Conservation (phyloP, 2,329 filamentous ascomycete genomes). For the Coniochaeta sp. region DNA sequence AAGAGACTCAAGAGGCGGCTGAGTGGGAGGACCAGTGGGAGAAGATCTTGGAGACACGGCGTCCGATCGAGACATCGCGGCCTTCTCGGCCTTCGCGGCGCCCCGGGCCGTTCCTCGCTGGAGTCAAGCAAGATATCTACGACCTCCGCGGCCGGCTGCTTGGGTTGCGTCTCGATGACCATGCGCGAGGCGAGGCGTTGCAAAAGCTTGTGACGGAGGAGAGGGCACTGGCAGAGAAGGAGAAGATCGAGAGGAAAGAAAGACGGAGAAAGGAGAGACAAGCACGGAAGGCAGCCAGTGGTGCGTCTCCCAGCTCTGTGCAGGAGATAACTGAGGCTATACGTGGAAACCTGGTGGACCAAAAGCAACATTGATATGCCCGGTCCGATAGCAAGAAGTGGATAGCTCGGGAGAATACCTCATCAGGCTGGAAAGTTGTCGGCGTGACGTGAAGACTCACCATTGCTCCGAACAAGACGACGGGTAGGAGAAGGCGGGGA, state of each 20-base stretch:
- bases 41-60: not conserved
- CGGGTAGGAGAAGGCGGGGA: too few relatives aligned
- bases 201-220: constrained; percentile 32
- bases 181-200: constrained; percentile 32
- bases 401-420: too few relatives aligned
- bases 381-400: not conserved
- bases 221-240: constrained; percentile 17
- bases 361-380: not conserved
- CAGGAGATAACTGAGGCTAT: not conserved
- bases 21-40: constrained; percentile 44
- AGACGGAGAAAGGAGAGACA: not conserved
- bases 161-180: constrained; percentile 26
- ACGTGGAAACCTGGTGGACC: not conserved
- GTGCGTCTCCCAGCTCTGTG: not conserved
- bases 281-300: not conserved
- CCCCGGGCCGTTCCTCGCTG: constrained; percentile 9
- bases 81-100: constrained; percentile 7
- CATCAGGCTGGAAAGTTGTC: too few relatives aligned
- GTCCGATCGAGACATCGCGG: not conserved
- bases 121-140: not conserved
- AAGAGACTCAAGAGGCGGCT: constrained; percentile 23
- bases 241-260: constrained; percentile 18
- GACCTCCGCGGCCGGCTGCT: constrained; percentile 22
- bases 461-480: too few relatives aligned
- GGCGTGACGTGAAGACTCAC: too few relatives aligned